These are phyloP conservation scores for Colletotrichum gigasporum DNA, from an alignment of 2,329 filamentous ascomycete species.

Conservation along the genomic window DNA sequence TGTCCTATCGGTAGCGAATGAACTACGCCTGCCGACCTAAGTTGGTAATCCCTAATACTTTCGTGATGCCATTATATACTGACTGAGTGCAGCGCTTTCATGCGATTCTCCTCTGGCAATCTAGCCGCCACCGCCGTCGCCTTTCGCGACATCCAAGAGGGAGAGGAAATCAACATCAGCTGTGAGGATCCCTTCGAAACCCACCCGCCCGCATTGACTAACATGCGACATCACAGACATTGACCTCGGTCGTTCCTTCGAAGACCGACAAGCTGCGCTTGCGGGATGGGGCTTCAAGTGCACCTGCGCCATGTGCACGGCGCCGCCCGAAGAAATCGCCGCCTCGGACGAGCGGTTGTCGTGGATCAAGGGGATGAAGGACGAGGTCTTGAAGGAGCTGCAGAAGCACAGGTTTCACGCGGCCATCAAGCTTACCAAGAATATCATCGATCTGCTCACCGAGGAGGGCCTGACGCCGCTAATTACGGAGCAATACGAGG, in stretches of 20 bases:
- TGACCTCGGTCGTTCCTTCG: slow-evolving; percentile 36
- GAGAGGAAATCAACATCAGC: slow-evolving; percentile 42
- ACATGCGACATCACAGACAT: too few relatives aligned
- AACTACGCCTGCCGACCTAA: too few relatives aligned
- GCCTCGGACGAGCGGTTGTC: slow-evolving; percentile 40
- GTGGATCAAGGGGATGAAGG: slow-evolving; percentile 36
- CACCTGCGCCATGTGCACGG: slow-evolving; percentile 39
- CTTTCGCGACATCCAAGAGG: slow-evolving; percentile 37
- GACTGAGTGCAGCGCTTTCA: slow-evolving; percentile 39
- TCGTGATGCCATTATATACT: slow-evolving; percentile 41
- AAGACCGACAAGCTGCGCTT: slow-evolving; percentile 37
- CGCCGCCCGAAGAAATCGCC: slow-evolving; percentile 38
- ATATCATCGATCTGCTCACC: slow-evolving; percentile 37
- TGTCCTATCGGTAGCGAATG: too few relatives aligned
- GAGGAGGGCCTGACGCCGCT: slow-evolving; percentile 38
- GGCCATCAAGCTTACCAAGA: slow-evolving; percentile 37
- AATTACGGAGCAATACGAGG: slow-evolving; percentile 40
- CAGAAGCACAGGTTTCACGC: slow-evolving; percentile 34
- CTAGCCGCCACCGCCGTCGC: slow-evolving; percentile 39
- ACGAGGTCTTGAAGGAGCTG: slow-evolving; percentile 36
- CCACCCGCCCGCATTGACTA: too few relatives aligned
- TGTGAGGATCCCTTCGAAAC: slow-evolving; percentile 36
- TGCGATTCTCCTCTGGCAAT: slow-evolving; percentile 36
- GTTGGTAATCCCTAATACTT: too few relatives aligned
- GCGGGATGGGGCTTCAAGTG: slow-evolving; percentile 42